Base-by-base conservation (phyloP, 139 green algal species). In the Desmodesmus armatus region DNA sequence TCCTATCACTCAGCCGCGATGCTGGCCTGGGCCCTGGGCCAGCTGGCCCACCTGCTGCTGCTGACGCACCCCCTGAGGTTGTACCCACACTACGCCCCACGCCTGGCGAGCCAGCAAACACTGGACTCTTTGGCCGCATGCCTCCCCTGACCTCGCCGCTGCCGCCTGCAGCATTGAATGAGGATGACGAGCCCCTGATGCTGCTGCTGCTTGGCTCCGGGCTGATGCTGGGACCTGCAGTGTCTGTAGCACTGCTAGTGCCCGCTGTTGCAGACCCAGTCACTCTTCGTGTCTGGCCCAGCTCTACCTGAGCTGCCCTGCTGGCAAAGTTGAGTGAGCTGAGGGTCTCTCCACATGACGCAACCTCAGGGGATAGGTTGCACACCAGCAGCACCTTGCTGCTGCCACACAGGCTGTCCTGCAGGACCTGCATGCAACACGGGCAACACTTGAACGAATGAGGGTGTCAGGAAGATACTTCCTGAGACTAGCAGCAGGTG, bases 371-470 rank as follows among this genome's bases (percentile, higher is more conserved):
- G 81, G 95, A 96, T 87, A 99, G 89, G 92, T 99, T 99, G 58
- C 98, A 96, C 71, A 98, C 96, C 95, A 99, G 98, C n/a, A 98
- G 92, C 41, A 96, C 98, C 87, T 98, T 99, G 78, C 95, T 96
- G 70, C 40, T 83, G 75, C 82, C 77, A 53, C 82, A 73, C 66
- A 89, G 51, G 55, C 70, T 82, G 51, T 83, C 74, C 35, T 78
- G 85, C 39, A 99, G 92, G 55, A 99, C 91, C 80, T 85, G 39
- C 74, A 85, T n/a, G 19, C 15, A 43, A 5, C 25, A 5, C 27
- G 62, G 21, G 29, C 19, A n/a, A 51, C 11, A 11, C 47, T 29
- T 27, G 47, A 55, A 55, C n/a, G n/a, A n/a, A n/a, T n/a, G n/a
- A n/a, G n/a, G n/a, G n/a, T n/a, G n/a, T n/a, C n/a, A n/a, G n/a